These are phyloP conservation scores for Isabelozyma rhagii DNA, from an alignment of 805 yeast species.

Conservation along the genomic window DNA sequence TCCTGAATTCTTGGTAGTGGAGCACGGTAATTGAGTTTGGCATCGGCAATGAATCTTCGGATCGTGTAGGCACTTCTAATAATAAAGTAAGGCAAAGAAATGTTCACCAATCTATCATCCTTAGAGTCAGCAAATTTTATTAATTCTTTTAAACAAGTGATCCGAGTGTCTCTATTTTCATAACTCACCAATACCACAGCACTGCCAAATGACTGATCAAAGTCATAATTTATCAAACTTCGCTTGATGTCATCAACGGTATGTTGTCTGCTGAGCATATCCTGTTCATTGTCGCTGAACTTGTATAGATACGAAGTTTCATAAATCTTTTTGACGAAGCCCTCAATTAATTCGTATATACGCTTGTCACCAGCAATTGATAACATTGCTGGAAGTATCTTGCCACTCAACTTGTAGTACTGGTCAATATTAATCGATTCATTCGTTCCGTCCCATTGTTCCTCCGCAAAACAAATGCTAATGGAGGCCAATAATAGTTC, in stretches of 20 bases:
- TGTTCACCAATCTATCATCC: neutral
- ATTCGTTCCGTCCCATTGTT: conserved; percentile 13
- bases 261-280: conserved; percentile 16
- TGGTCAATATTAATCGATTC: conserved; percentile 47
- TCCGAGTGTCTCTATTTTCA: conserved; percentile 48
- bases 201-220: conserved; percentile 58
- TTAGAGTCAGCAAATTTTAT: conserved; percentile 33
- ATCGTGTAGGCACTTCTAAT: conserved; percentile 60
- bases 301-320: conserved; percentile 57
- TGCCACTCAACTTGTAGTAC: conserved; percentile 38
- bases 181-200: conserved; percentile 48
- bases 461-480: conserved; percentile 36
- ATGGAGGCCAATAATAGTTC: conserved; percentile 38
- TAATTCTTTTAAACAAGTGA: conserved; percentile 51
- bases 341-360: conserved; percentile 31
- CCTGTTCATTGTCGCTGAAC: conserved; percentile 50
- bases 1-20: conserved; percentile 70
- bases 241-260: conserved; percentile 33
- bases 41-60: conserved; percentile 62
- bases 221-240: conserved; percentile 37
- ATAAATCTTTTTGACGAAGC: conserved; percentile 52
- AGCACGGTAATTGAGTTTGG: conserved; percentile 50
- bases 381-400: conserved; percentile 40
- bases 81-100: conserved; percentile 38
- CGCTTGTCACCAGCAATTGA: conserved; percentile 7